Conservation (phyloP, 768 basidiomycete species). For the Lentinus brumalis region DNA sequence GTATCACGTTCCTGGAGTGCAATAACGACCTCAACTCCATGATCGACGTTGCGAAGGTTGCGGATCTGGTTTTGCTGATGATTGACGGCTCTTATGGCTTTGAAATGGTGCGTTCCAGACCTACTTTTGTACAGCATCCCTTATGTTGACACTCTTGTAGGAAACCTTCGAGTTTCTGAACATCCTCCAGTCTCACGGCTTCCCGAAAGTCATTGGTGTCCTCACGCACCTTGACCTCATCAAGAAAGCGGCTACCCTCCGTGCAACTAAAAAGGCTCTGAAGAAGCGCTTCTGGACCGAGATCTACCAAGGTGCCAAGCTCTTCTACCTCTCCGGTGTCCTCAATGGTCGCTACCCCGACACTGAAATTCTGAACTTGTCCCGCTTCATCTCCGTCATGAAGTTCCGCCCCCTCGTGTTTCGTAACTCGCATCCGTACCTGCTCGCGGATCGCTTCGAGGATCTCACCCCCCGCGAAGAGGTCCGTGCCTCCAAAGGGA, state of each 20-base stretch:
- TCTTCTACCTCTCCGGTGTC: conserved; percentile 92
- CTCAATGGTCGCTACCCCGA: conserved; percentile 98
- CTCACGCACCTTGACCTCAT: conserved; percentile 97
- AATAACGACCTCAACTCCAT: conserved; percentile 97
- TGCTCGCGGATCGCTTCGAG: conserved; percentile 92
- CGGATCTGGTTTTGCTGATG: conserved; percentile 95
- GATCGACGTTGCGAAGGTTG: conserved; percentile 97
- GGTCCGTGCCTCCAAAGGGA: conserved; percentile 76
- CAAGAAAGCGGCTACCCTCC: conserved; percentile 85
- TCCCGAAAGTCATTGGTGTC: conserved; percentile 97
- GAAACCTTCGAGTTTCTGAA: conserved; percentile 99
- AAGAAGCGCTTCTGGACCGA: conserved; percentile 99
- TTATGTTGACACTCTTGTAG: conserved; percentile 41
- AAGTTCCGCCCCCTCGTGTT: conserved; percentile 98
- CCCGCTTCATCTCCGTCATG: conserved; percentile 96
- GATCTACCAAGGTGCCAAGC: conserved; percentile 96
- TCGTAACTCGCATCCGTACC: conserved; percentile 92
- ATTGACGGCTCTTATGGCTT: conserved; percentile 98
- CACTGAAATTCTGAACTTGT: conserved; percentile 92
- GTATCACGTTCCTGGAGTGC: conserved; percentile 97
- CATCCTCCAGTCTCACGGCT: conserved; percentile 94
- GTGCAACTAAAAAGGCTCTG: conserved; percentile 87
- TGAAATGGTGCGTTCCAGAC: conserved; percentile 77
- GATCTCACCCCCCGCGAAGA: conserved; percentile 90
- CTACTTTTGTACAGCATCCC: not conserved